Percentiles rank a stretch among this genome's conserved stretches.
Conservation (phyloP, 495 filamentous ascomycete genomes). For the Penicillium malachiteum region DNA sequence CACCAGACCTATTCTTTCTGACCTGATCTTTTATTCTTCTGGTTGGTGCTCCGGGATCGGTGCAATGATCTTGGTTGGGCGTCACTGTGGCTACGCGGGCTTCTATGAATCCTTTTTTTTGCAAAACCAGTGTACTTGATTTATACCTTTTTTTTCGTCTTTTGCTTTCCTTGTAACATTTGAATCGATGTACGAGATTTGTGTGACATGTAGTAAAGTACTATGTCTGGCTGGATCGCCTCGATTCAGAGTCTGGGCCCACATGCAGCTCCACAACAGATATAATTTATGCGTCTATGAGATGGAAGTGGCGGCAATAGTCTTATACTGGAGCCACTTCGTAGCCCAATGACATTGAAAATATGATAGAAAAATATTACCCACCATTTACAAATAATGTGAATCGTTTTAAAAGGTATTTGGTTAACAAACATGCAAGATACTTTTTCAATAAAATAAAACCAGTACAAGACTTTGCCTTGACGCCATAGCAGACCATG, state of each 20-base stretch:
- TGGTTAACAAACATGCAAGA: conserved; percentile 16
- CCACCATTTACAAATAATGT: neutral
- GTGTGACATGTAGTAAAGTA: neutral
- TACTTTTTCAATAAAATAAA: conserved; percentile 26
- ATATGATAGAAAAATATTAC: conserved; percentile 2
- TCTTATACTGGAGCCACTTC: neutral
- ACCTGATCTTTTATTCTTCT: conserved; percentile 4
- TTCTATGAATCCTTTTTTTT: conserved; percentile 24
- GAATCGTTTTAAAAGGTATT: conserved; percentile 6
- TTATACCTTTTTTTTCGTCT: conserved; percentile 14
- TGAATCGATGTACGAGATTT: neutral
- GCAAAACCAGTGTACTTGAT: conserved; percentile 22
- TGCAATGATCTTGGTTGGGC: conserved; percentile 27
- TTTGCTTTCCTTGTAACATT: neutral
- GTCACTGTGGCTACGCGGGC: conserved; percentile 23
- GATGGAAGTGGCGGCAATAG: conserved; percentile 1
- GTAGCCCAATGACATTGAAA: neutral
- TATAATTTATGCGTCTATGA: conserved; percentile 6
- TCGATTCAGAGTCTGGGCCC: conserved; percentile 10
- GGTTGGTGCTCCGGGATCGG: conserved; percentile 19
- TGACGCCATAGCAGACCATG: conserved; percentile 43
- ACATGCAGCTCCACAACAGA: conserved; percentile 22
- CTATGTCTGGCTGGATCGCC: conserved; percentile 12
- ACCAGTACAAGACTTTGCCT: conserved; percentile 29
- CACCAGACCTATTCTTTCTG: conserved; percentile 18